Base-by-base conservation (phyloP, 2,329 filamentous ascomycete genomes). In the Paecilomyces formosus region DNA sequence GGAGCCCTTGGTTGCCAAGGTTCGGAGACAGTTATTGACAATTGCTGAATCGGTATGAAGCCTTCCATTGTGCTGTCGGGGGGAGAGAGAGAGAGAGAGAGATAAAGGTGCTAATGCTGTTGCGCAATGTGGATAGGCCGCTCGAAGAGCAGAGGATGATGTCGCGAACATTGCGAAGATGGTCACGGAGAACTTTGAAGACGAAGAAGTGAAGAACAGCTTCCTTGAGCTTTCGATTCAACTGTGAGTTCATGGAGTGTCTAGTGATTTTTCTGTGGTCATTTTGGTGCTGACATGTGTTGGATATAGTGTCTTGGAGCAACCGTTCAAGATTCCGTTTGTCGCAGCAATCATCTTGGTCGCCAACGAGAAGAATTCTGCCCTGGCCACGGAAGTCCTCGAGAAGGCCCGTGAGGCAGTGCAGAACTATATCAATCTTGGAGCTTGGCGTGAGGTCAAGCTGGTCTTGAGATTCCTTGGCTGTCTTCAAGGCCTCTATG, bases 301-400 rank as follows among this genome's bases (percentile, higher is more conserved):
- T 45, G 18, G 18, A 6, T 45, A 26, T 60, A 85, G 83, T 64
- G 82, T 89, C 51, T 73, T 90, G 35, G 94, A 99, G 77, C 94
- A 99, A 76, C 94, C 94, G 1, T 88, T 99, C 74, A 97, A 97
- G 80, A 95, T 92, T n/a, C 93, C 94, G 0, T 97, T 97, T 71
- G 83, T 96, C 39, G 92, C 92, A 9, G 90, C 89, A 21, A 87
- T 93, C 13, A 83, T 95, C 51, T 82, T 96, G 59, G 83, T 91
- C 58, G 83, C 87, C 64, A 97, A 97, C 76, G 83, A 85, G 26
- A 77, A 89, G 66, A 91, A 90, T 70, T 81, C 88, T 3, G 89
- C 94, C 64, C 81, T 96, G 35, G 84, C 88, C 31, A 81, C 82
- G 39, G 85, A 91, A 63, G 79, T 96, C 21, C 79, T 97, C 64